Conservation (phyloP, 1,284 basidiomycete genomes). For the Rhodofomes roseus region DNA sequence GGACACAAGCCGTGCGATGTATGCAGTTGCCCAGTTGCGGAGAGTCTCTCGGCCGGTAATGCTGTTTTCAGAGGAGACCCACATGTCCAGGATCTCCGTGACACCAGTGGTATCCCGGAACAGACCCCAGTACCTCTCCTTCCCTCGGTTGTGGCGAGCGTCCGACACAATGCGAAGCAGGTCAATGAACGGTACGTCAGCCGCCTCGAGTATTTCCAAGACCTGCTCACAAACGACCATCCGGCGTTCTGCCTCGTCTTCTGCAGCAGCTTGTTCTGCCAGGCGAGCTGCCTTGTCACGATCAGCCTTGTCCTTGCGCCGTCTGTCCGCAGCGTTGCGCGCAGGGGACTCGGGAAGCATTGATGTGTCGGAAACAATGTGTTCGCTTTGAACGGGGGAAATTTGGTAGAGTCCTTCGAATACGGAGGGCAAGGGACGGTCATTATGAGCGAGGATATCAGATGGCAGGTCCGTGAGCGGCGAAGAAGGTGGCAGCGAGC, state of each 20-base stretch:
- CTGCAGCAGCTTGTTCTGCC: no score
- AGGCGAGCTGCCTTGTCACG: no score
- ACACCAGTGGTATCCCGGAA: not conserved
- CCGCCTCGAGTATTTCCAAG: not conserved
- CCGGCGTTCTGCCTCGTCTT: not conserved
- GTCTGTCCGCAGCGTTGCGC: no score
- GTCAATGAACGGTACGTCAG: not conserved
- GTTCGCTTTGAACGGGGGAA: no score
- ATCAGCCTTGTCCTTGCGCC: no score
- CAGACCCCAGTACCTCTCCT: not conserved
- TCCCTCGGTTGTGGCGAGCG: not conserved
- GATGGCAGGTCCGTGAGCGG: not conserved
- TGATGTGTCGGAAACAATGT: no score
- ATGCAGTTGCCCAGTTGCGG: not conserved
- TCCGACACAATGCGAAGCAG: not conserved
- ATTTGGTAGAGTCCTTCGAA: no score
- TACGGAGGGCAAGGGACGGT: no score
- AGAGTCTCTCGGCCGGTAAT: not conserved
- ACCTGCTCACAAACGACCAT: not conserved
- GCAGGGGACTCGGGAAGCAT: no score
- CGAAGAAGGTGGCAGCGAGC: not conserved
- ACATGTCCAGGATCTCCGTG: not conserved
- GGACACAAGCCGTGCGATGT: not conserved
- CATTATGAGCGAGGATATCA: not conserved
- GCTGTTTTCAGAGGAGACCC: constrained; percentile 6